Evolutionary conservation across 352 stramenopile species (phyloP), one percentile per base, ranked within the genome.

Genomic region (Globisporangium spinosum): DNA sequence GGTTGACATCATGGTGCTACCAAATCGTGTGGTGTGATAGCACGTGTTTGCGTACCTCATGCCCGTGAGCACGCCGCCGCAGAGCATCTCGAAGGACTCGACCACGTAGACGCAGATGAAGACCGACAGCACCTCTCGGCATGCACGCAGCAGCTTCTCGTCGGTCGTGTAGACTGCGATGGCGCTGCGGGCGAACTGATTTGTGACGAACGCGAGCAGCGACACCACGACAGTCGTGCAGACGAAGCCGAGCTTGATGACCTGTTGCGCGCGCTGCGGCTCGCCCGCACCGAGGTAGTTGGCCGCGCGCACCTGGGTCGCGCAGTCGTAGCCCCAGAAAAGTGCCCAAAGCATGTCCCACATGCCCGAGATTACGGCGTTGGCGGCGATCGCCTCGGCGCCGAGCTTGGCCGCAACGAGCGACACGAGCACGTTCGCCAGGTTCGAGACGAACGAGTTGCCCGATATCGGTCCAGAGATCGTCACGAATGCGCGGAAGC

Each of bases 251-350:
- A 94, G 64, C 25, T 68, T 73, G 3, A 77, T 79, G 32, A 91
- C 78, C 34, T 73, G 69, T 54, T 90, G 75, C 10, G 86, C 83
- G 27, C 73, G 70, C 15, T 76, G 58, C 0, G 86, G 84, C 49
- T 83, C 73, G 1, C 77, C 79, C 5, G 87, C 85, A 5, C 85
- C 85, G 2, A 95, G 67, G 58, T 93, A 91, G 64, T 89, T 93
- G 63, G 85, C 87, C 27, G 93, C 83, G 27, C 85, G 84, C 45
- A 90, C 77, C 64, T 95, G 87, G 0, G 84, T 92, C 12, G 86
- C 86, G 56, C 84, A 94, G 51, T 79, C 86, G 56, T 90, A 94
- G 13, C 84, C 84, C 84, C 86, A 94, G 64, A 91, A 92, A 27
- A 93, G 75, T 9, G 82, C 83, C 83, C 85, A 93, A 1, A 91